Conservation (phyloP, 768 basidiomycete genomes). For the Amanita exitialis region DNA sequence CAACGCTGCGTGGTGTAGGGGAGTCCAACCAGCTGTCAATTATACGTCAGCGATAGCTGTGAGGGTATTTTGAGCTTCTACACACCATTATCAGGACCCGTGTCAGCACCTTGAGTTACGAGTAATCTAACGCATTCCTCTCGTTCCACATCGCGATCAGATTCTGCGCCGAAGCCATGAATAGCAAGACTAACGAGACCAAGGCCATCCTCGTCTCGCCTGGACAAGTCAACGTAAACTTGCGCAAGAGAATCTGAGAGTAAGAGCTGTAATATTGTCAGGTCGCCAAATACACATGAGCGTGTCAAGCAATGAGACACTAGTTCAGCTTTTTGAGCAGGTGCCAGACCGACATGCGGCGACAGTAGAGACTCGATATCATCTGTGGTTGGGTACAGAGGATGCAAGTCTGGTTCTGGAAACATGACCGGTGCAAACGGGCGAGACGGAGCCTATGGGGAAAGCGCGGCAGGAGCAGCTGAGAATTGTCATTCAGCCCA, state of each 20-base stretch:
- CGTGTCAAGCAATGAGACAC: conserved; percentile 67
- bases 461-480: neutral
- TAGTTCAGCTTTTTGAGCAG: conserved; percentile 58
- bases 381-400: conserved; percentile 59
- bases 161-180: conserved; percentile 74
- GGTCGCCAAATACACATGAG: conserved; percentile 71
- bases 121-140: conserved; percentile 84
- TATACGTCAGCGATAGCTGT: conserved; percentile 1
- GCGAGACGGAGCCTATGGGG: conserved; percentile 7
- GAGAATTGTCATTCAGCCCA: neutral
- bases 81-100: conserved; percentile 55
- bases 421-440: conserved; percentile 36
- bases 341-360: conserved; percentile 55
- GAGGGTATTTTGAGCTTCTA: neutral
- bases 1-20: conserved; percentile 86
- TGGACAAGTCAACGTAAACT: conserved; percentile 51
- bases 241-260: conserved; percentile 61
- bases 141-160: conserved; percentile 77
- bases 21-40: conserved; percentile 81
- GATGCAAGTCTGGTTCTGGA: conserved; percentile 74
- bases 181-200: conserved; percentile 70
- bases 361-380: conserved; percentile 57
- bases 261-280: conserved; percentile 61
- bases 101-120: conserved; percentile 67
- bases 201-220: conserved; percentile 80